phyloP scores from a whole-genome alignment of 176 grass and related monocot genomes.

The Lolium rigidum region DNA sequence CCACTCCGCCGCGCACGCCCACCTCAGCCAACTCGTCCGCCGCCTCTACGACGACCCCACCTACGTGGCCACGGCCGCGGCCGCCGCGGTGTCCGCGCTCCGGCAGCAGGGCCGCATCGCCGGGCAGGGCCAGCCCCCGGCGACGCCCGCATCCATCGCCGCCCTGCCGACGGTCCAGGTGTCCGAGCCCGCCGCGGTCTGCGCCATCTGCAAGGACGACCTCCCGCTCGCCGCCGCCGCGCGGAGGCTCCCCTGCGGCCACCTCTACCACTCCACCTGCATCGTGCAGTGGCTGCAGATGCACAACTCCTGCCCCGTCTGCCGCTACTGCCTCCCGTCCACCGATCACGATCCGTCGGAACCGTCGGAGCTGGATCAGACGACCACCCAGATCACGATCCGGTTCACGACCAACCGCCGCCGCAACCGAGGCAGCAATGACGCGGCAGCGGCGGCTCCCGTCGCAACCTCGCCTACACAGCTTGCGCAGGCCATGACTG shows the following conservation, averaged over 20 bases:
- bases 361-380: constrained; percentile 23
- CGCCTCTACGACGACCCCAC: constrained; percentile 37
- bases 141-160: constrained; percentile 59
- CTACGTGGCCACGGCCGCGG: constrained; percentile 32
- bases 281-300: constrained; percentile 80
- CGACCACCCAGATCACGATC: constrained; percentile 45
- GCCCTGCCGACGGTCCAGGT: constrained; percentile 70
- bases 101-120: not conserved
- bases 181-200: constrained; percentile 49
- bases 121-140: constrained; percentile 57
- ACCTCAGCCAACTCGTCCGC: constrained; percentile 49
- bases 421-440: constrained; percentile 6
- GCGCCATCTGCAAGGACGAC: constrained; percentile 91
- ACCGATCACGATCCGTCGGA: not conserved
- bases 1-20: constrained; percentile 15
- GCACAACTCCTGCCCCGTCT: constrained; percentile 93
- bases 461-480: constrained; percentile 61
- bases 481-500: constrained; percentile 66
- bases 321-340: constrained; percentile 66
- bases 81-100: constrained; percentile 40
- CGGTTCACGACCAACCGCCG: constrained; percentile 35
- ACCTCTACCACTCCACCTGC: constrained; percentile 84
- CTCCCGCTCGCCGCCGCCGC: constrained; percentile 53
- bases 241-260: constrained; percentile 72
- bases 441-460: not conserved